Base-by-base conservation (phyloP, 352 stramenopile species). In the Phytophthora uliginosa region DNA sequence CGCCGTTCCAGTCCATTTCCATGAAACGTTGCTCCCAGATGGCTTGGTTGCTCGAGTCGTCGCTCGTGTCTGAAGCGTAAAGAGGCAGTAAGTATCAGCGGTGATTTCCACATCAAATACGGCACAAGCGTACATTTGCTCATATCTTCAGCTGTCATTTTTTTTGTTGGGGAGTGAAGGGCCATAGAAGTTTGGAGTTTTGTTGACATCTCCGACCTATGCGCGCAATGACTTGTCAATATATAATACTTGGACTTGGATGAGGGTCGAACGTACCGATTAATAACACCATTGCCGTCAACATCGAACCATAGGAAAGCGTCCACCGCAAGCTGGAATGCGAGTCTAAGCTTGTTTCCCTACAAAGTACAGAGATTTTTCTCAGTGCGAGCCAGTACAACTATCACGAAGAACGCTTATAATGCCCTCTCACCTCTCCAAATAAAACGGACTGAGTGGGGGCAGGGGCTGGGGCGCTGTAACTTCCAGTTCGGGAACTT, bases 1-100 rank as follows among this genome's bases (percentile, higher is more conserved):
- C 89, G 47, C 93, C 72, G 56, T 97, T 87, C 84, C 89, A 96
- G 59, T 97, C 90, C 86, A 97, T 95, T 68, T 97, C 90, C 59
- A 83, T 86, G 50, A 94, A 97, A 12, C 91, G 90, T 33, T 82
- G 85, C 62, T 95, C 87, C 82, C 83, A 94, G 36, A 95, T 94
- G 22, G 81, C 84, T 26, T 84, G 58, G 61, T 91, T 94, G 65
- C 90, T 92, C 15, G 84, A 87, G 61, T 78, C 61, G 45, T 89
- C 73, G 24, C 73, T 71, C 1, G 63, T 62, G 20, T 76, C 80
- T 77, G 50, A 1, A 51, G 59, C n/a, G 17, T 7, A 20, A n/a
- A 22, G 7, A 7, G 36, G 12, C 36, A 18, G 36, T 42, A 52
- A 26, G 8, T 24, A 52, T 26, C 18, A 28, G 45, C 18, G 18